phyloP scores from a whole-genome alignment of 2,329 filamentous ascomycete species.

The Aspergillus jensenii region DNA sequence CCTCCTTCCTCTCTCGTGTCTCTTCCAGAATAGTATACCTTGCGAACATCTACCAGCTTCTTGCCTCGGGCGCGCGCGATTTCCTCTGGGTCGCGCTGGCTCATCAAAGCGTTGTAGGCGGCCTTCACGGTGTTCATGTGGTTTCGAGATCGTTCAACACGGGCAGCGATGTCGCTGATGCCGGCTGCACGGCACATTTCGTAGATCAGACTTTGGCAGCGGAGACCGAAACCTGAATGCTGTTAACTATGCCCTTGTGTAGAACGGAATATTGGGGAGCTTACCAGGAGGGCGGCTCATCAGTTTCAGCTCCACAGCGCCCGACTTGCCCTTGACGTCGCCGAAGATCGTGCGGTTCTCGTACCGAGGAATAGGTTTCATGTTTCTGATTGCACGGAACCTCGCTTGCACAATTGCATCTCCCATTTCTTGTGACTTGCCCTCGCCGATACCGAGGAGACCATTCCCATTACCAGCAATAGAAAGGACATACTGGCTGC shows the following conservation, averaged over 20 bases:
- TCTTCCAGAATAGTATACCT: conserved; percentile 91
- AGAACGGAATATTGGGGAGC: conserved; percentile 27
- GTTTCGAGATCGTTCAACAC: conserved; percentile 82
- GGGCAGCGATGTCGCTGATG: conserved; percentile 81
- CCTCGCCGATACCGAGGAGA: conserved; percentile 82
- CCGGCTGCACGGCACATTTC: conserved; percentile 88
- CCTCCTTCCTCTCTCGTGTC: conserved; percentile 33
- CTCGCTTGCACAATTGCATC: conserved; percentile 71
- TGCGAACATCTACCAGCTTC: conserved; percentile 94
- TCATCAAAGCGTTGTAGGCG: conserved; percentile 75
- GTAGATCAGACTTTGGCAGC: conserved; percentile 87
- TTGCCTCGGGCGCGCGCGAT: conserved; percentile 85
- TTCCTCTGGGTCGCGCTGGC: conserved; percentile 83
- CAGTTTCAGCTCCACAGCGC: conserved; percentile 81
- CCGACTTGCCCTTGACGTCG: conserved; percentile 77
- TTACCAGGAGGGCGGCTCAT: conserved; percentile 83
- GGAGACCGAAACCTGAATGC: conserved; percentile 80
- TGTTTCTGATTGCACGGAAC: conserved; percentile 82
- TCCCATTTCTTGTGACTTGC: conserved; percentile 74
- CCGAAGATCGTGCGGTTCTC: conserved; percentile 92
- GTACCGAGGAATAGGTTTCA: conserved; percentile 88
- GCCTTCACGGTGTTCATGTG: conserved; percentile 99
- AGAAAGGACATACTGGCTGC: conserved; percentile 70
- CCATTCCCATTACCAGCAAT: conserved; percentile 87
- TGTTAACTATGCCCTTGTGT: neutral